phyloP scores from a whole-genome alignment of 2,329 filamentous ascomycete species.

The Alternaria tenuissima region DNA sequence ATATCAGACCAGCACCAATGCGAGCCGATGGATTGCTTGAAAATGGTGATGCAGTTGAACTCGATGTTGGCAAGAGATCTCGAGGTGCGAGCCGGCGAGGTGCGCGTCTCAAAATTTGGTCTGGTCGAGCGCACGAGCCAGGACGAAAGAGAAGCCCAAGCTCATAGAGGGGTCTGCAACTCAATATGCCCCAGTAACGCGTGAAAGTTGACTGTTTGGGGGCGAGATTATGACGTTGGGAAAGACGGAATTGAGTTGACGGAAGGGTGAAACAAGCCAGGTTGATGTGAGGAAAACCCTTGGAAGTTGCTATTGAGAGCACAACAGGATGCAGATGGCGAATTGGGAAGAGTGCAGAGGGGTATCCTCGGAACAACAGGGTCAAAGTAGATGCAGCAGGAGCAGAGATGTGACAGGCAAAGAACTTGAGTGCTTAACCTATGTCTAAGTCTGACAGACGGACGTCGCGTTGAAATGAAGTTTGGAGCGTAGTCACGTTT shows the following conservation, averaged over 20 bases:
- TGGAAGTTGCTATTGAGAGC: constrained; percentile 24
- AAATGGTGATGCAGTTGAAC: constrained; percentile 10
- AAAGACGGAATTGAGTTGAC: constrained; percentile 16
- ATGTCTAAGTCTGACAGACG: constrained; percentile 8
- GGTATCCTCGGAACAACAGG: neutral
- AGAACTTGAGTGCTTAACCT: neutral
- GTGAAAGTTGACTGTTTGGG: neutral
- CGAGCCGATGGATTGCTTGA: constrained; percentile 9
- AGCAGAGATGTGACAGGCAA: constrained; percentile 1
- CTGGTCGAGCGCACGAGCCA: constrained; percentile 42
- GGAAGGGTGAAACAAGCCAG: constrained; percentile 21
- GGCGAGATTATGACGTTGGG: constrained; percentile 8
- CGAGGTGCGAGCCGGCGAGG: constrained; percentile 28
- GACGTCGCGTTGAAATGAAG: constrained; percentile 20
- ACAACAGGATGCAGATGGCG: constrained; percentile 20
- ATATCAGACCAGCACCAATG: constrained; percentile 1
- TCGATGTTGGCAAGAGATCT: constrained; percentile 20
- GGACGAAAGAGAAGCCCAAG: constrained; percentile 22
- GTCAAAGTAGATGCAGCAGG: neutral
- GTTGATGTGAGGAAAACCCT: constrained; percentile 32
- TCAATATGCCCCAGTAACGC: constrained; percentile 3
- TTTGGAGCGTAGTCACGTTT: constrained; percentile 27
- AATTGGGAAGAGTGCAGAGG: constrained; percentile 11
- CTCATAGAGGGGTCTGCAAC: constrained; percentile 14
- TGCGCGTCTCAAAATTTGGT: constrained; percentile 37